Base-by-base conservation (phyloP, 2,329 filamentous ascomycete genomes). In the Didymella segeticola region DNA sequence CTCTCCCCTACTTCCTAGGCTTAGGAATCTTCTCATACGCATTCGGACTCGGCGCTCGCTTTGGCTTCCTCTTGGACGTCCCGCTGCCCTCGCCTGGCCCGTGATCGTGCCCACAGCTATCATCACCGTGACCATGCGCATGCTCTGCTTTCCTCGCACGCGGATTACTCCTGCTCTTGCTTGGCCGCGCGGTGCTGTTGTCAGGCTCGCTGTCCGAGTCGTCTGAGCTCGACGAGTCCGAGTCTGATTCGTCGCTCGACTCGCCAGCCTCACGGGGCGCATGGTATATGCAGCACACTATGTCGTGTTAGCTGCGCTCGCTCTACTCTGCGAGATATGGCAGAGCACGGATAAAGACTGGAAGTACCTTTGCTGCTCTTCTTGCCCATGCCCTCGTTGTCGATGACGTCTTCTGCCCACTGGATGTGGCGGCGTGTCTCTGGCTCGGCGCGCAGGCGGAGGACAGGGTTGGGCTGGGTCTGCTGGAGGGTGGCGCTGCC, bases 241-340 rank as follows among this genome's bases (percentile, higher is more conserved):
- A 86, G 43, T 79, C 79, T 52, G 88, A 86, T 55, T 88, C 86
- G 61, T 86, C 85, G 62, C 88, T 92, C 26, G 90, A 95, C 74
- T 98, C 93, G 72, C 89, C 73, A 12, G 69, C 68, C 29, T 67
- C 70, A 63, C 89, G 89, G 6, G 91, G 88, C 56, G 89, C 89
- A 78, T 97, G 93, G 78, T 97, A 99, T 75, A 99, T 99, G 75
- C 95, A 99, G 83, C 95, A 99, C n/a, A 98, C 95, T 96, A 43
- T 8, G 11, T 2, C 8, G 20, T 30, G 49, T 60, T 42, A 58
- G 46, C 27, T 4, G 3, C n/a, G n/a, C n/a, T n/a, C n/a, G n/a
- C n/a, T n/a, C n/a, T n/a, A n/a, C n/a, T n/a, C n/a, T n/a, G n/a
- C n/a, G n/a, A n/a, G n/a, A n/a, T n/a, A n/a, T n/a, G n/a, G n/a